Evolutionary conservation across 495 filamentous ascomycete genomes (phyloP), one percentile per base, ranked within the genome.

Genomic region (Penicillium egyptiacum): DNA sequence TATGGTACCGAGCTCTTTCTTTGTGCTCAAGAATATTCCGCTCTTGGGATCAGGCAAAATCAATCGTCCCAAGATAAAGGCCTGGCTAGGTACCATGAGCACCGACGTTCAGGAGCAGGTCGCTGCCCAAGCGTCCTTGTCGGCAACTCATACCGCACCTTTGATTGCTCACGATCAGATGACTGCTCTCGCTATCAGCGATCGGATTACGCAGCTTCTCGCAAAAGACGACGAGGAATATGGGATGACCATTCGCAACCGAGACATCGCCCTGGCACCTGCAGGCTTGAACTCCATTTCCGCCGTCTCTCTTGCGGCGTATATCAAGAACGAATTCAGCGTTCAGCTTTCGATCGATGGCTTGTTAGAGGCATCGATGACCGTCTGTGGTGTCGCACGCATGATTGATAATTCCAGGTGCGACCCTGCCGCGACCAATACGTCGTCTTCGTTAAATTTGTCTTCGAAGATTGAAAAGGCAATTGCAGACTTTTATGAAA

Each of bases 291-390:
- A 45, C 42, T 45, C 42, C 22, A 45, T 45, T 14, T 22, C 17
- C 23, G 42, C 42, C 25, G 42, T 45, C 42, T 45, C 42, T 26
- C 42, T 45, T 26, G 42, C 42, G 17, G 42, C 42, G 11, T 45
- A 12, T 10, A 26, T 45, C 3, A 45, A 45, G 22, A 11, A 26
- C 17, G 42, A 45, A 45, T 45, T 45, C 12, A 20, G 23, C 23
- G 12, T 45, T 11, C 1, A 23, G 20, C 1, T 45, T 0, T 45
- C 42, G 12, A 45, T 45, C 11, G 42, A 26, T 14, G 25, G 19
- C 22, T 20, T 45, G 42, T 6, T 45, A 45, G 42, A 45, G 11
- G 42, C 5, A 45, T 45, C 22, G 5, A 45, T 45, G 42, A 45
- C 42, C 7, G 42, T 45, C 20, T 45, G 42, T 45, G 42, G 42